Evolutionary conservation across 1,139 yeast genomes (phyloP), one percentile per base, ranked within the genome.

Genomic region (Entelexis sorbosivorans): DNA sequence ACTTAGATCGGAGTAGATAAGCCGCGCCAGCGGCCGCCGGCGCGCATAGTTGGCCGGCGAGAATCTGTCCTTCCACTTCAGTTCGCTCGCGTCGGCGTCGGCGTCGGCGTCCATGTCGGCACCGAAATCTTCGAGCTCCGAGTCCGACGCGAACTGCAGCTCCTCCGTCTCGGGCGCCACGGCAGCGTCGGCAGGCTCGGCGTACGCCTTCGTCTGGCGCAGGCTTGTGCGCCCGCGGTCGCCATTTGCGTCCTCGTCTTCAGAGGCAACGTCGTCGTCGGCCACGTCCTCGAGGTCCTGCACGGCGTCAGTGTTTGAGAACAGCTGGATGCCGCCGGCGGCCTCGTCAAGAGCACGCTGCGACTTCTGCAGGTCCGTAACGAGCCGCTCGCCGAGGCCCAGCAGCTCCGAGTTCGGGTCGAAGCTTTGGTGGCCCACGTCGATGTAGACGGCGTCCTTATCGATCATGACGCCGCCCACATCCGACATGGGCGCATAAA

Each of bases 401-500:
- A 58, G 83, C 87, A 61, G 79, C 79, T 32, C 39, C 16, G 48
- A 19, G n/a, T 46, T 88, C 6, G 78, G 73, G 19, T 76, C 79
- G 64, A 84, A 84, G 65, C 69, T 61, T 58, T 64, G 73, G 40
- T 72, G 70, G 3, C 96, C 96, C 46, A 89, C 82, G 64, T 93
- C 96, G 57, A 93, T 87, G 63, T 89, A 86, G 1, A 93, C 98
- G 4, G 98, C 96, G 71, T 93, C 98, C 64, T 83, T 89, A 69
- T 93, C 99, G 56, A 93, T 88, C 57, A 91, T 73, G 34, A 93
- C 94, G 64, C 99, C 99, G 52, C 97, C 97, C 26, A 91, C 96
- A 68, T 93, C 97, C 48, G 96, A 86, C 98, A 93, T 91, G 50
- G 99, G 99, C 0, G 98, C 99, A 66, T 93, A 93, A 2, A 93